phyloP scores from a whole-genome alignment of 163 green algal genomes.

The Scenedesmus sp. region DNA sequence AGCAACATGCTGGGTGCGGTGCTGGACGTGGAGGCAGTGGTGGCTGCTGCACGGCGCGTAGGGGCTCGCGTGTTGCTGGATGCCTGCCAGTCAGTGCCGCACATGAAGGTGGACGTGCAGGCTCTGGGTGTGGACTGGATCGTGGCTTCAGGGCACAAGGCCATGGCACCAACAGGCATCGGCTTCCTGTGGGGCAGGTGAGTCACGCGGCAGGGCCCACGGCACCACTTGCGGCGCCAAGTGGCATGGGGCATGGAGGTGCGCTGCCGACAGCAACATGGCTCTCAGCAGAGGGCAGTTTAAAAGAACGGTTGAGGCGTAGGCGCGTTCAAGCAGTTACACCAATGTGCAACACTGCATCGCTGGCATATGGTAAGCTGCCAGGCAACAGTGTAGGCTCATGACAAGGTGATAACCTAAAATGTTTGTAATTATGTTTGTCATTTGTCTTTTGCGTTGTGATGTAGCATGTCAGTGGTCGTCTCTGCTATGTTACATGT shows the following conservation, averaged over 20 bases:
- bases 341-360: too few species aligned
- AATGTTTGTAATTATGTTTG: too few species aligned
- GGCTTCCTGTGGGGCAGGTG: constrained; percentile 97
- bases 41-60: constrained; percentile 65
- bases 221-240: too few species aligned
- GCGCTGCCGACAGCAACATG: background rate
- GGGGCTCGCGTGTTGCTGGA: constrained; percentile 96
- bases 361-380: too few species aligned
- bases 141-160: constrained; percentile 96
- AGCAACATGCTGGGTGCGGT: constrained; percentile 89
- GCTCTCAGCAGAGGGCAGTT: too few species aligned
- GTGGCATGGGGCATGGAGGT: background rate
- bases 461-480: too few species aligned
- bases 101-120: constrained; percentile 96
- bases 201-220: background rate
- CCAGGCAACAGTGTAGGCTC: too few species aligned
- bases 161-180: constrained; percentile 98
- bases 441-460: too few species aligned
- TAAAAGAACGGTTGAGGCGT: too few species aligned
- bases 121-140: constrained; percentile 95
- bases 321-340: too few species aligned
- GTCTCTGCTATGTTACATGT: too few species aligned
- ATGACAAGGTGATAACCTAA: too few species aligned
- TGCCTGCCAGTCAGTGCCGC: constrained; percentile 96
- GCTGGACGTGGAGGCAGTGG: constrained; percentile 68